These are phyloP conservation scores for Russula virescens DNA, from an alignment of 768 basidiomycete species.

Conservation along the genomic window DNA sequence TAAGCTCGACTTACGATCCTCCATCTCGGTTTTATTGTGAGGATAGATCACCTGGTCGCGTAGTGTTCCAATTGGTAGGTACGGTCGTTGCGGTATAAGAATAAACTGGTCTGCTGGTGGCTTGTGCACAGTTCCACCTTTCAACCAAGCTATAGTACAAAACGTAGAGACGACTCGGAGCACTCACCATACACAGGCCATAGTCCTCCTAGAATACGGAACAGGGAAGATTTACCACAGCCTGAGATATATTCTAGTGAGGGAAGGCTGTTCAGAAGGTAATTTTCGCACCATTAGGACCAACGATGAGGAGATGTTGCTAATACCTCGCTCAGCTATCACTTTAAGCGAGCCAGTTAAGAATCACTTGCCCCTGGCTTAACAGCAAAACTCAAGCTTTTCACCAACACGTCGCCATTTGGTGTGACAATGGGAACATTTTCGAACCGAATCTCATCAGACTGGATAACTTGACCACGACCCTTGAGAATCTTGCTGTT, in stretches of 20 bases:
- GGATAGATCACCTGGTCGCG: slow-evolving; percentile 98
- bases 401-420: slow-evolving; percentile 88
- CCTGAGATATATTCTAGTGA: slow-evolving; percentile 32
- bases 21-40: slow-evolving; percentile 77
- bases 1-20: slow-evolving; percentile 42
- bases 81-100: slow-evolving; percentile 93
- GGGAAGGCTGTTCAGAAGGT: background rate
- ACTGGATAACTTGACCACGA: slow-evolving; percentile 72
- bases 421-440: slow-evolving; percentile 94
- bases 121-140: slow-evolving; percentile 77
- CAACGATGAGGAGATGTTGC: slow-evolving; percentile 91
- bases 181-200: slow-evolving; percentile 70
- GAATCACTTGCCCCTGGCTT: slow-evolving; percentile 64
- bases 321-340: slow-evolving; percentile 28
- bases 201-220: slow-evolving; percentile 94
- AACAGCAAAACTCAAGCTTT: slow-evolving; percentile 80
- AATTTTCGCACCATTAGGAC: slow-evolving; percentile 69
- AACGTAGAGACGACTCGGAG: too few species aligned
- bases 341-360: background rate
- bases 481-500: slow-evolving; percentile 71
- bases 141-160: background rate
- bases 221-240: slow-evolving; percentile 85
- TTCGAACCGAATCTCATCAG: slow-evolving; percentile 88
- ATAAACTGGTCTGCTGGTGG: slow-evolving; percentile 86
- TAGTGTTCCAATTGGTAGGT: slow-evolving; percentile 88